phyloP scores from a whole-genome alignment of 139 green algal genomes.

The Chlorella sp. region DNA sequence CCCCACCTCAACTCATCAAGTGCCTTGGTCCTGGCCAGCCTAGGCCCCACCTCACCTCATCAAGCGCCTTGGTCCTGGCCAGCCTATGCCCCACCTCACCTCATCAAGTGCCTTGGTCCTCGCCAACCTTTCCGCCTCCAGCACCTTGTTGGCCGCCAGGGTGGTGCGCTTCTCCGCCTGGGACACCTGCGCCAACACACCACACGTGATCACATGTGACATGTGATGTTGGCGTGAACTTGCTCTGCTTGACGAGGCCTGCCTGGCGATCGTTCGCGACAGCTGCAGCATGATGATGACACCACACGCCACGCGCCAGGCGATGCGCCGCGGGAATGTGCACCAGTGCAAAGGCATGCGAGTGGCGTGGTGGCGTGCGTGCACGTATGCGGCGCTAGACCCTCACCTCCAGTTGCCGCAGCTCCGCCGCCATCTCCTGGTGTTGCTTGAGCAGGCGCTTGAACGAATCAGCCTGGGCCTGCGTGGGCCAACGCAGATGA shows the following conservation, averaged over 20 bases:
- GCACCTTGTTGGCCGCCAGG: background rate
- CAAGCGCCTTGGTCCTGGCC: too few species aligned
- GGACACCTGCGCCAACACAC: constrained; percentile 1
- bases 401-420: constrained; percentile 6
- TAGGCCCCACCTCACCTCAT: too few species aligned
- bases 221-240: too few species aligned
- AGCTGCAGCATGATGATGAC: too few species aligned
- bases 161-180: constrained; percentile 2
- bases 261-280: too few species aligned
- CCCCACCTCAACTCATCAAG: too few species aligned
- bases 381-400: background rate
- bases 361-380: background rate
- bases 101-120: background rate
- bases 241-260: too few species aligned
- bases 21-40: too few species aligned
- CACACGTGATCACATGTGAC: too few species aligned
- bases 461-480: constrained; percentile 7
- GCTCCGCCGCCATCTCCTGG: constrained; percentile 17
- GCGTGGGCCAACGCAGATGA: background rate
- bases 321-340: background rate
- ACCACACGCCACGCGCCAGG: background rate
- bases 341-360: background rate
- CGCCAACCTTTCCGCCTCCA: background rate
- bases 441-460: constrained; percentile 14
- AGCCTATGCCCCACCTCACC: background rate